Base-by-base conservation (phyloP, 208 protist genomes). In the Balamuthia mandrillaris region DNA sequence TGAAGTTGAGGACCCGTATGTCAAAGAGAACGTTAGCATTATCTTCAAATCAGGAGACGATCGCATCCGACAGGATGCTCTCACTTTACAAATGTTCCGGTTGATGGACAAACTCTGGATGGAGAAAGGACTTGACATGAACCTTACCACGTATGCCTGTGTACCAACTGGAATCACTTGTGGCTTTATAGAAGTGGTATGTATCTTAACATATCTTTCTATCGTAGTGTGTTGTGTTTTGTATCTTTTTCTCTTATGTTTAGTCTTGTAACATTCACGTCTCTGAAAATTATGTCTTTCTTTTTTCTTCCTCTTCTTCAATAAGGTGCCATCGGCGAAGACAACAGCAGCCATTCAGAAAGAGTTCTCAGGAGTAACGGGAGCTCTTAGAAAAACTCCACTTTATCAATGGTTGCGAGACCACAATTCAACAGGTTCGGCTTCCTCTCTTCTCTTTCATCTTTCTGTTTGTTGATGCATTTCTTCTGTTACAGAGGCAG, bases 21-120 rank as follows among this genome's bases (percentile, higher is more conserved):
- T 61, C 12, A 58, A 65, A 42, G 41, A 44, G 3, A 47, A 56
- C 6, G 72, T 93, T 4, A 35, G 18, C 18, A 74, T 94, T 4
- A 86, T 95, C 1, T 94, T 94, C 61, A 94, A 95, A 58, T 49
- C 35, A 21, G 92, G 93, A 39, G 94, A 96, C 74, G 94, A 95
- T 86, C n/a, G n/a, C n/a, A 18, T 95, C n/a, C 58, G 93, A 12
- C 92, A 95, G 45, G 93, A 95, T 65, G 86, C 88, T 47, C 74
- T 95, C 2, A 94, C 92, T 16, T 68, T 95, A 7, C 93, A 95
- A 63, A 82, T 95, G 63, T 75, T 94, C 16, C 24, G 54, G 42
- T 84, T 92, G 27, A 88, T 93, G 56, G 79, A 90, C 52, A n/a
- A 84, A 58, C n/a, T 84, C 56, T 84, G 78, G 78, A 33, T 29